Evolutionary conservation across 2,329 filamentous ascomycete genomes (phyloP).

Genomic region (Xylaria digitata): DNA sequence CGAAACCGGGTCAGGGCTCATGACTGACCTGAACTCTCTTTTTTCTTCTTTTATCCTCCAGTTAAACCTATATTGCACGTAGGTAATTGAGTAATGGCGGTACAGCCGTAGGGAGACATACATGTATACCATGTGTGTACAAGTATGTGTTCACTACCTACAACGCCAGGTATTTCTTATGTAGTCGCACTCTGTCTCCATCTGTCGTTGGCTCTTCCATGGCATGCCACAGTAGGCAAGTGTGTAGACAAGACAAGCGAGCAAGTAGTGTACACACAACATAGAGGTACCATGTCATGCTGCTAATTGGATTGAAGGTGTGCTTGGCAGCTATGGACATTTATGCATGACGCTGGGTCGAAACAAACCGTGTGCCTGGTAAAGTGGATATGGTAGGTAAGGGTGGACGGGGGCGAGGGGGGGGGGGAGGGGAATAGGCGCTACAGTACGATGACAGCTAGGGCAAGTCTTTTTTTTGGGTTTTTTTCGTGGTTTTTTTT

Average conservation of each 20-base stretch:
- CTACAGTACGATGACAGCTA: slow-evolving; percentile 3
- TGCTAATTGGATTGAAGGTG: slow-evolving; percentile 15
- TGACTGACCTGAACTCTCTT: too few species aligned
- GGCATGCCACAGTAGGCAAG: too few species aligned
- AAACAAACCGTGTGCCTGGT: slow-evolving; percentile 39
- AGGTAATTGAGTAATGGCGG: too few species aligned
- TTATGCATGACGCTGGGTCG: slow-evolving; percentile 33
- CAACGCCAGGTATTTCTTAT: too few species aligned
- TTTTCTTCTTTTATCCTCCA: not conserved
- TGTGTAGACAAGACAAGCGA: not conserved
- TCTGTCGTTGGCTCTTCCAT: too few species aligned
- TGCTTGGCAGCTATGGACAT: slow-evolving; percentile 38
- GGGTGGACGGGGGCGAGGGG: too few species aligned
- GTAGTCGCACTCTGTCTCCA: too few species aligned
- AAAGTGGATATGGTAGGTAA: slow-evolving; percentile 37
- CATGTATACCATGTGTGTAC: too few species aligned
- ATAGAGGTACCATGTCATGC: not conserved
- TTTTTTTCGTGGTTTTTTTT: too few species aligned
- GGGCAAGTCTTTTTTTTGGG: slow-evolving; percentile 15
- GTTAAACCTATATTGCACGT: too few species aligned
- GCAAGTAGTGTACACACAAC: not conserved
- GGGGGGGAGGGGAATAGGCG: slow-evolving; percentile 3
- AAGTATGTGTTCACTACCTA: too few species aligned
- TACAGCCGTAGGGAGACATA: too few species aligned
- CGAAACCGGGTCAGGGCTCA: not conserved